phyloP scores from a whole-genome alignment of 2,329 filamentous ascomycete species.

The Aspergillus unguis region DNA sequence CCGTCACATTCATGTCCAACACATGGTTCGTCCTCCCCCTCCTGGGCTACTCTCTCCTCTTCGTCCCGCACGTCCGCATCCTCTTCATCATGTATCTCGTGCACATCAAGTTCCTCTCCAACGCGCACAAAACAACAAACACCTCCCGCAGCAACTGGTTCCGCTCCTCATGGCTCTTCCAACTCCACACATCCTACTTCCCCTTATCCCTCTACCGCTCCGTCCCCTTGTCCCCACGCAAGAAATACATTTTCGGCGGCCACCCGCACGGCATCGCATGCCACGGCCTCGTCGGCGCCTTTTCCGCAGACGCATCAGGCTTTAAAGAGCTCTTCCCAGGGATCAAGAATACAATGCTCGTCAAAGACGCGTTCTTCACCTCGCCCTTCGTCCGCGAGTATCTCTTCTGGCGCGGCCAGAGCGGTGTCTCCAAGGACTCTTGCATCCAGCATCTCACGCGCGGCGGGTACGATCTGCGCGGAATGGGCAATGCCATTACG shows the following conservation, averaged over 20 bases:
- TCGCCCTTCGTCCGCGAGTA: slow-evolving; percentile 84
- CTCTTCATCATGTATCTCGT: slow-evolving; percentile 66
- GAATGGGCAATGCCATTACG: slow-evolving; percentile 81
- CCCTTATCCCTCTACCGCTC: slow-evolving; percentile 77
- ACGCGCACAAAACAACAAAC: slow-evolving; percentile 65
- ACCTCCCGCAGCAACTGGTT: slow-evolving; percentile 67
- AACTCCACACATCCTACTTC: slow-evolving; percentile 77
- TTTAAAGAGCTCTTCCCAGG: slow-evolving; percentile 78
- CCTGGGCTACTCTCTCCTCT: slow-evolving; percentile 76
- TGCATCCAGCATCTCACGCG: slow-evolving; percentile 75
- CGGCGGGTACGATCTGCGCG: slow-evolving; percentile 67
- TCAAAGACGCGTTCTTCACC: slow-evolving; percentile 79
- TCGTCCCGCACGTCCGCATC: slow-evolving; percentile 77
- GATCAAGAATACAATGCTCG: slow-evolving; percentile 80
- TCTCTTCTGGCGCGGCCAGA: slow-evolving; percentile 70
- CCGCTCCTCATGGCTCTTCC: slow-evolving; percentile 69
- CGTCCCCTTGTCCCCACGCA: slow-evolving; percentile 65
- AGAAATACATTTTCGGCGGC: slow-evolving; percentile 86
- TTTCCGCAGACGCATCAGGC: slow-evolving; percentile 74
- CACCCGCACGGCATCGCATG: slow-evolving; percentile 89
- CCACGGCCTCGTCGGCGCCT: slow-evolving; percentile 76
- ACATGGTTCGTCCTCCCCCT: slow-evolving; percentile 50
- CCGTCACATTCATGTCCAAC: slow-evolving; percentile 18
- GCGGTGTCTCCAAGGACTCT: slow-evolving; percentile 76
- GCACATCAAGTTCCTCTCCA: slow-evolving; percentile 66